Percentiles rank a stretch among this genome's conserved stretches.
Conservation (phyloP, 202 grass and related monocot genomes). For the Dendrocalamus latiflorus region DNA sequence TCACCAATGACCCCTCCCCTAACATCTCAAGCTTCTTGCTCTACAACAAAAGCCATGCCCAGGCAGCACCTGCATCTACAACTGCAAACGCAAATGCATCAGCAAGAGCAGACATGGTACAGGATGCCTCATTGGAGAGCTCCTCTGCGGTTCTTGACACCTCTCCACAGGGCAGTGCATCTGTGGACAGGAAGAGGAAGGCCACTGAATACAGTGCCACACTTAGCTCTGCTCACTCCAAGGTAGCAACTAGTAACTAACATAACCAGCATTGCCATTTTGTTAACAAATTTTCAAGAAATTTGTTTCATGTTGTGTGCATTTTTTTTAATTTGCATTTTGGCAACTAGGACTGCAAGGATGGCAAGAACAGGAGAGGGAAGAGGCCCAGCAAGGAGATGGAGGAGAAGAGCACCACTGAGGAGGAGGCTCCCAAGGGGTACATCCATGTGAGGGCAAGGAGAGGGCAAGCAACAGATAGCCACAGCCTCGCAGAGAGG, state of each 20-base stretch:
- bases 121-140: constrained; percentile 39
- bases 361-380: constrained; percentile 48
- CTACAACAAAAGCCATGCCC: constrained; percentile 31
- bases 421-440: constrained; percentile 51
- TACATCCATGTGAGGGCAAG: constrained; percentile 93
- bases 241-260: constrained; percentile 24
- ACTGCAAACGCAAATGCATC: constrained; percentile 4
- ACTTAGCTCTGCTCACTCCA: constrained; percentile 47
- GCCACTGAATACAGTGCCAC: constrained; percentile 37
- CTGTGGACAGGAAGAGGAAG: constrained; percentile 67
- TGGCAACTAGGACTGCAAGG: constrained; percentile 54
- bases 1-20: constrained; percentile 7
- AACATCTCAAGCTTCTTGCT: constrained; percentile 34
- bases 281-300: neutral
- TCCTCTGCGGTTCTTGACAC: constrained; percentile 49
- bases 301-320: neutral
- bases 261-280: constrained; percentile 6
- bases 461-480: constrained; percentile 89
- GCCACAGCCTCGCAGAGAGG: constrained; percentile 81
- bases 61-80: neutral
- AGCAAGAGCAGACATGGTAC: constrained; percentile 14
- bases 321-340: neutral
- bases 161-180: constrained; percentile 26
- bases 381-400: constrained; percentile 33
- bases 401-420: constrained; percentile 48